phyloP scores from a whole-genome alignment of 257 asterid species.

The Ehretia macrophylla region DNA sequence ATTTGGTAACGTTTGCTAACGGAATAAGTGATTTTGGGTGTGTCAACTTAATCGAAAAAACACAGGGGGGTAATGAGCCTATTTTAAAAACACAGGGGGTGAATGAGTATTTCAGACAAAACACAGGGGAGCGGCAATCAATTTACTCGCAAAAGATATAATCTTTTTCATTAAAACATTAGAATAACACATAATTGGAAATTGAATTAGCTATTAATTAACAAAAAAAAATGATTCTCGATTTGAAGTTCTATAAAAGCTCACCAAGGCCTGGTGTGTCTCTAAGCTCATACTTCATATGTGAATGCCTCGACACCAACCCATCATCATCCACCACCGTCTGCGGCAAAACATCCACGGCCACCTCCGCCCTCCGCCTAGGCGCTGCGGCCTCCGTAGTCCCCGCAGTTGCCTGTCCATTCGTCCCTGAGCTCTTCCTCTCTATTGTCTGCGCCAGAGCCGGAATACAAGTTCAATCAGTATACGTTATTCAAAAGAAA shows the following conservation, averaged over 20 bases:
- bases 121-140: no score
- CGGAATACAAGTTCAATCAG: no score
- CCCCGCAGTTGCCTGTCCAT: constrained; percentile 41
- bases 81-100: no score
- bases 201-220: no score
- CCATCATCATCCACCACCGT: constrained; percentile 73
- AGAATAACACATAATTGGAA: neutral
- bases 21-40: no score
- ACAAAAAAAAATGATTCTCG: neutral
- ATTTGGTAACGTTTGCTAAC: no score
- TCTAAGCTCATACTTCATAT: constrained; percentile 90
- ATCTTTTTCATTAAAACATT: neutral
- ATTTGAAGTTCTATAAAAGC: constrained; percentile 11
- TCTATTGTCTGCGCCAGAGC: constrained; percentile 4
- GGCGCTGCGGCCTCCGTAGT: constrained; percentile 32
- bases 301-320: constrained; percentile 58
- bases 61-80: no score
- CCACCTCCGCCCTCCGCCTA: constrained; percentile 57
- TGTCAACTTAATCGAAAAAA: no score
- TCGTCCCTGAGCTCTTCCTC: constrained; percentile 34
- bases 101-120: no score
- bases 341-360: constrained; percentile 52
- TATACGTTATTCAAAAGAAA: no score
- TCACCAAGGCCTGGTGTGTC: constrained; percentile 94
- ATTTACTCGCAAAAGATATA: no score